Percentiles rank a stretch among this genome's conserved stretches.
These are phyloP conservation scores for Prunus armeniaca DNA, from an alignment of 306 rosid species.

Conservation along the genomic window DNA sequence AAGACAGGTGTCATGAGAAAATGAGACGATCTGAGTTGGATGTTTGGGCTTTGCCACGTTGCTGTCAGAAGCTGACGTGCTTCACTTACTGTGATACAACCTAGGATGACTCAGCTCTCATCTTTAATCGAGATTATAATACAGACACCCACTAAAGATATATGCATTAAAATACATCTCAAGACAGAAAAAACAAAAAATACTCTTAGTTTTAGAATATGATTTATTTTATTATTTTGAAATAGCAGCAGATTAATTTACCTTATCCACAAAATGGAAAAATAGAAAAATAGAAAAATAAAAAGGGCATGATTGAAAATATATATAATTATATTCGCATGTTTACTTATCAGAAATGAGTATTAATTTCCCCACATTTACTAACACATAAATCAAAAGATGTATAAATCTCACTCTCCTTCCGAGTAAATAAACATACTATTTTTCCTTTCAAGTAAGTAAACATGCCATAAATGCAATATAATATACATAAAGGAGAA, in stretches of 20 bases:
- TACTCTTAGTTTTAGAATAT: not conserved
- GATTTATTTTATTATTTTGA: not conserved
- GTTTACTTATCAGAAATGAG: too few relatives aligned
- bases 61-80: slow-evolving; percentile 9
- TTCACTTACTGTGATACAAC: not conserved
- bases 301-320: not conserved
- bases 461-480: too few relatives aligned
- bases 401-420: too few relatives aligned
- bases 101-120: not conserved
- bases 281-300: not conserved
- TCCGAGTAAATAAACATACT: too few relatives aligned
- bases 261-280: not conserved
- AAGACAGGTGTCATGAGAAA: not conserved
- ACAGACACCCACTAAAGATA: too few relatives aligned
- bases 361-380: too few relatives aligned
- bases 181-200: not conserved
- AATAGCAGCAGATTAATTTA: not conserved
- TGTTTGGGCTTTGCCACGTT: not conserved
- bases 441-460: too few relatives aligned
- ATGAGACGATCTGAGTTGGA: not conserved
- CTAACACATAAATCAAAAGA: too few relatives aligned
- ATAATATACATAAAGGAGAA: too few relatives aligned
- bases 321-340: too few relatives aligned
- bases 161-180: too few relatives aligned
- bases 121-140: not conserved